Base-by-base conservation (phyloP, 1,139 yeast genomes). In the Pneumocystis murina region DNA sequence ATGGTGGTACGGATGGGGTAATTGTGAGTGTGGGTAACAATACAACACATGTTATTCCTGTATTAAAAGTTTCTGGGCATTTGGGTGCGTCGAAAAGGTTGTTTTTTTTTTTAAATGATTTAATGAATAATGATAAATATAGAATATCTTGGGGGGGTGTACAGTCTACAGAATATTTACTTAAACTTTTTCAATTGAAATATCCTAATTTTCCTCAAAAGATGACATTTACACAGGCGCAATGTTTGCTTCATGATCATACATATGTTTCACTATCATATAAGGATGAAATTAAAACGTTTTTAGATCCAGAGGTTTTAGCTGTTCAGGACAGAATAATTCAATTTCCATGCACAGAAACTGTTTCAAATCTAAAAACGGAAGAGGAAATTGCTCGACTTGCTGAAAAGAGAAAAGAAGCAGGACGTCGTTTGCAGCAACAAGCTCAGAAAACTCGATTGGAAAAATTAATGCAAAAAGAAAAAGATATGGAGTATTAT, bases 171-270 rank as follows among this genome's bases (percentile, higher is more conserved):
- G 82, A 80, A 62, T 91, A 80, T 69, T 74, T 92, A 72, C 82
- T 80, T 66, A 81, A 79, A 68, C 78, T 87, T 41, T 75, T 94
- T 62, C 79, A 84, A 0, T 78, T 94, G 71, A 94, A 94, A 72
- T 94, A 94, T 74, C 98, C 98, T 0, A 85, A 85, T 69, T 92
- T 90, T 72, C 97, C 98, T 2, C 76, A 87, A 1, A 86, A 84
- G 68, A 75, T 92, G 63, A 79, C 84, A 8, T 75, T 76, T 14
- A 76, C 79, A 64, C 95, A 92, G 71, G 80, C 86, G 4, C 82
- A 86, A 57, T 77, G 81, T 66, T 74, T 92, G 71, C 80, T 90
- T 63, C 82, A 85, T 61, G 87, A 89, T 68, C 86, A 81, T 74
- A 88, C 96, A 70, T 90, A 88, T 71, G 83, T 90, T 2, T 84